Evolutionary conservation across 495 filamentous ascomycete species (phyloP).

Genomic region (Xylaria telfairii): DNA sequence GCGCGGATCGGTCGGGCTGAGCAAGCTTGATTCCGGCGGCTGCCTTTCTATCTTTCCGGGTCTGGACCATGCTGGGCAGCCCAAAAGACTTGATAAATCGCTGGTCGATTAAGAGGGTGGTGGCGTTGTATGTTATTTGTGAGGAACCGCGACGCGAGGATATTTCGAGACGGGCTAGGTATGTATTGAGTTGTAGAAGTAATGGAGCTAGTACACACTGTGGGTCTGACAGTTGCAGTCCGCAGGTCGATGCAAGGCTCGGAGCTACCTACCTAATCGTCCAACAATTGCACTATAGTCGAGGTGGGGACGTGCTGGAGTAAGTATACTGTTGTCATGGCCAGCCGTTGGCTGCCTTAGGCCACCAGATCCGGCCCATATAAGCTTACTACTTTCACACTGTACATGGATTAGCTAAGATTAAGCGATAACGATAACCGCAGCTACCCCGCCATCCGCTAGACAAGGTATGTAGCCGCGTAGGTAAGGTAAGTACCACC

Average conservation of each 20-base stretch:
- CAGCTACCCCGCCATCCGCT: constrained; percentile 15
- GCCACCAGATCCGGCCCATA: too few relatives aligned
- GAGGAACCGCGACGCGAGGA: too few relatives aligned
- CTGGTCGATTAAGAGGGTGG: not conserved
- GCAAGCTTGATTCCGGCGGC: constrained; percentile 59
- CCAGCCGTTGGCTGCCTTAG: too few relatives aligned
- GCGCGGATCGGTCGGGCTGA: constrained; percentile 63
- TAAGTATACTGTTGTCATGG: too few relatives aligned
- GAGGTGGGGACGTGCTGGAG: too few relatives aligned
- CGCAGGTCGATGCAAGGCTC: not conserved
- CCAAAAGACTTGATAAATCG: not conserved
- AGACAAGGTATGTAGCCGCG: not conserved
- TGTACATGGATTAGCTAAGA: too few relatives aligned
- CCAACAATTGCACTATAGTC: too few relatives aligned
- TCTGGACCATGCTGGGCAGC: constrained; percentile 47
- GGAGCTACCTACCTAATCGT: too few relatives aligned
- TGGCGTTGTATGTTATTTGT: constrained; percentile 1
- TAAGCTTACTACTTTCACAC: too few relatives aligned
- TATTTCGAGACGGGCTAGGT: not conserved
- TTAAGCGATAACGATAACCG: not conserved
- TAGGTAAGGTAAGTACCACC: not conserved
- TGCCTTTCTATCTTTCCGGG: constrained; percentile 55
- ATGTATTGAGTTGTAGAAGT: too few relatives aligned
- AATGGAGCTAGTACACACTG: too few relatives aligned
- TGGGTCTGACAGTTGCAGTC: too few relatives aligned